Percentiles rank a stretch among this genome's conserved stretches.
Evolutionary conservation across 257 asterid genomes (phyloP).

Genomic region (Solanum verrucosum): DNA sequence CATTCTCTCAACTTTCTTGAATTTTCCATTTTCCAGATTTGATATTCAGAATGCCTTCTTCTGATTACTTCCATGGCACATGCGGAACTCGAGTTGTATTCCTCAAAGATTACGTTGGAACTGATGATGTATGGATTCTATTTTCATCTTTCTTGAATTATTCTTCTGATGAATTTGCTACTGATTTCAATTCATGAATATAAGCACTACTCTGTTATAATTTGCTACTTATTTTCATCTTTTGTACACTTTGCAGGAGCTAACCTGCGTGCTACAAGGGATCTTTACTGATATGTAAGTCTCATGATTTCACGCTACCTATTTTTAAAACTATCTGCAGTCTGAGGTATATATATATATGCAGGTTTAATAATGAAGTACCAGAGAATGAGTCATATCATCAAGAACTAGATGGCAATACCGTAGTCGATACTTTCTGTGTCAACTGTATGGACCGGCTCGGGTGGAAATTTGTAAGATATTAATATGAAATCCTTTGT

Average conservation of each 20-base stretch:
- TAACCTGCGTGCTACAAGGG: rapidly evolving
- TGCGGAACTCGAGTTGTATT: background rate
- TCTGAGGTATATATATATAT: background rate
- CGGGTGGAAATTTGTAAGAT: background rate
- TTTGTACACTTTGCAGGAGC: background rate
- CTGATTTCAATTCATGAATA: background rate
- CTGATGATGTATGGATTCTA: background rate
- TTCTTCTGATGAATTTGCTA: background rate
- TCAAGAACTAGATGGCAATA: background rate
- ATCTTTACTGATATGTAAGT: background rate
- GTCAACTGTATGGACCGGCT: background rate
- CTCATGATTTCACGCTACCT: background rate
- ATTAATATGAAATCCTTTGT: background rate
- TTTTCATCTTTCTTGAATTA: background rate
- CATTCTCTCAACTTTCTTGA: background rate
- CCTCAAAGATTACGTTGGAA: background rate
- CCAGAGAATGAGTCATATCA: background rate
- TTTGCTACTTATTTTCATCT: background rate
- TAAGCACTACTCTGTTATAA: background rate
- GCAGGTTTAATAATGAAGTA: background rate
- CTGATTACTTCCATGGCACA: background rate
- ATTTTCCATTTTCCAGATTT: too few species aligned
- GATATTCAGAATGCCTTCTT: too few species aligned
- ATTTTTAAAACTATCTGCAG: background rate
- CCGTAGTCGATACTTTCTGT: background rate